Conservation (phyloP, 2,329 filamentous ascomycete genomes). For the Malbranchea zuffiana region DNA sequence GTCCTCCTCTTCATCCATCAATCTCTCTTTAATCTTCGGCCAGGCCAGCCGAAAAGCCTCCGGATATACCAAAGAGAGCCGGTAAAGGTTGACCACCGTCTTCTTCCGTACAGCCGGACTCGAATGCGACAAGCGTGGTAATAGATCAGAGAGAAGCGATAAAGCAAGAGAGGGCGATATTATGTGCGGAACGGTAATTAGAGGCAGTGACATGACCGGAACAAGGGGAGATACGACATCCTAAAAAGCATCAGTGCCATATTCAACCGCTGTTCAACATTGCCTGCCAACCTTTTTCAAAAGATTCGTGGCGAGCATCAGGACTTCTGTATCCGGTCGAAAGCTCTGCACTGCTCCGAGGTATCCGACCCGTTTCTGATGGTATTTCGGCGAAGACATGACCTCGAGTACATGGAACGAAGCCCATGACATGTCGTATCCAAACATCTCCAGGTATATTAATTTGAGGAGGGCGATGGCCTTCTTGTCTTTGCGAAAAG, state of each 20-base stretch:
- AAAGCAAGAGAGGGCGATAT: conserved; percentile 87
- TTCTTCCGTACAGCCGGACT: conserved; percentile 84
- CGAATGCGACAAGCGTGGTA: conserved; percentile 78
- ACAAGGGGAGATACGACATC: conserved; percentile 56
- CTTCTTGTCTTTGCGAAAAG: conserved; percentile 60
- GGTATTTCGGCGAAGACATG: conserved; percentile 91
- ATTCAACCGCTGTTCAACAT: conserved; percentile 2
- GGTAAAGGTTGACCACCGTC: conserved; percentile 86
- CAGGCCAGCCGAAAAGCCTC: conserved; percentile 85
- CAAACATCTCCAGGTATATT: conserved; percentile 97
- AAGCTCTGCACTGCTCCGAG: conserved; percentile 94
- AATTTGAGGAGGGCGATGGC: conserved; percentile 91
- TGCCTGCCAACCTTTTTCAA: conserved; percentile 63
- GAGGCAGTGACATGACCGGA: conserved; percentile 72
- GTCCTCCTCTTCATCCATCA: conserved; percentile 84
- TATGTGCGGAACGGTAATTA: conserved; percentile 84
- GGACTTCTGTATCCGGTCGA: conserved; percentile 83
- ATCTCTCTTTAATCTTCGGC: conserved; percentile 91
- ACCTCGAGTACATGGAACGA: conserved; percentile 97
- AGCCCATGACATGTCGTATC: conserved; percentile 98
- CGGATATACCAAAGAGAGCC: conserved; percentile 89
- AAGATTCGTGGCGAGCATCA: conserved; percentile 95
- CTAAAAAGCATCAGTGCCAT: conserved; percentile 17
- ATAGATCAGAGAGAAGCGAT: conserved; percentile 73
- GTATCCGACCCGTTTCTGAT: conserved; percentile 92